Evolutionary conservation across 2,329 filamentous ascomycete species (phyloP).

Genomic region (Ophiostoma triangulosporum): DNA sequence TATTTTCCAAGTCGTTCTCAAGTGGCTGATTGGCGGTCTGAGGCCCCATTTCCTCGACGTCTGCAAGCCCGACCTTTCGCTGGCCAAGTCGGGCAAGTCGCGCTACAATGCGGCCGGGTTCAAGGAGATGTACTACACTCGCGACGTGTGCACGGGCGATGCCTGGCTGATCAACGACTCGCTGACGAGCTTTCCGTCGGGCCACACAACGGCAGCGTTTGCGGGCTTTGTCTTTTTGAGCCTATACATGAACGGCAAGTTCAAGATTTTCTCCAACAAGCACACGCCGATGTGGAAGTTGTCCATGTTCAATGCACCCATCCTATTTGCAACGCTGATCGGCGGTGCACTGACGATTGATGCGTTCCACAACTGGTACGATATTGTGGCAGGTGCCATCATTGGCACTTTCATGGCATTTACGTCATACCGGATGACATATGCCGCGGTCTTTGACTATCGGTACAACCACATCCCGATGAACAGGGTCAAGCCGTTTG

Average conservation of each 20-base stretch:
- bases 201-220: constrained; percentile 61
- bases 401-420: constrained; percentile 53
- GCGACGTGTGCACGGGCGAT: constrained; percentile 57
- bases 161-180: constrained; percentile 50
- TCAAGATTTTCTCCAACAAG: constrained; percentile 62
- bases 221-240: constrained; percentile 57
- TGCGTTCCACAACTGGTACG: constrained; percentile 65
- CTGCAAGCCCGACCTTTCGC: constrained; percentile 46
- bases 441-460: constrained; percentile 57
- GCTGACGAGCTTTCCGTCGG: constrained; percentile 58
- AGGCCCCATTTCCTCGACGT: constrained; percentile 60
- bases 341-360: constrained; percentile 58
- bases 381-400: constrained; percentile 47
- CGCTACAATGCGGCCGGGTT: constrained; percentile 34
- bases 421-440: constrained; percentile 50
- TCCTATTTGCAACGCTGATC: constrained; percentile 55
- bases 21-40: constrained; percentile 60
- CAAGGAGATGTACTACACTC: constrained; percentile 51
- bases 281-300: constrained; percentile 65
- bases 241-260: constrained; percentile 64
- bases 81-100: constrained; percentile 21
- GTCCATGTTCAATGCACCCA: constrained; percentile 47
- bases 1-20: constrained; percentile 66
- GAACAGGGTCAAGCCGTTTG: constrained; percentile 23
- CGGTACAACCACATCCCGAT: constrained; percentile 55